These are phyloP conservation scores for Triticum dicoccoides DNA, from an alignment of 176 grass and related monocot genomes.

Conservation along the genomic window DNA sequence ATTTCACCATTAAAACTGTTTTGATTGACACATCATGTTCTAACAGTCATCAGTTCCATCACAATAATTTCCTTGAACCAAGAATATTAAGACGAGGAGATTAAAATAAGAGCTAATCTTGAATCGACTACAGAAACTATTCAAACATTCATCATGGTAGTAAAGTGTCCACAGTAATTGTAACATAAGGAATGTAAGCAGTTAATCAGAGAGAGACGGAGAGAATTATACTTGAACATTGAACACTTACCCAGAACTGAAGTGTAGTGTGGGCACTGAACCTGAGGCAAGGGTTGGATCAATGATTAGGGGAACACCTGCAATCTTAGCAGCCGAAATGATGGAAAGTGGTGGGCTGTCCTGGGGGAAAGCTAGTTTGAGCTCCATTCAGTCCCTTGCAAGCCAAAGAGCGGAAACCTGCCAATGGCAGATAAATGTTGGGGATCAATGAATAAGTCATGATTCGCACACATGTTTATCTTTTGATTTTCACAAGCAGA, in stretches of 20 bases:
- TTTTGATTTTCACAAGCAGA: neutral
- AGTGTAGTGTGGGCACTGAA: conserved; percentile 42
- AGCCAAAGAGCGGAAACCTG: neutral
- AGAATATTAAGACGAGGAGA: neutral
- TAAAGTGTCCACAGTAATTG: neutral
- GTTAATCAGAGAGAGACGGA: neutral
- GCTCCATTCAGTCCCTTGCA: conserved; percentile 40
- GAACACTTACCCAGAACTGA: conserved; percentile 60
- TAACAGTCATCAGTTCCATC: neutral
- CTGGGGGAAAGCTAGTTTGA: conserved; percentile 47
- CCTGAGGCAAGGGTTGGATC: conserved; percentile 61
- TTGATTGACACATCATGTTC: neutral
- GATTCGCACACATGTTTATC: neutral
- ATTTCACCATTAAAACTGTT: neutral
- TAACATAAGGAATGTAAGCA: neutral
- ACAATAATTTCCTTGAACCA: neutral
- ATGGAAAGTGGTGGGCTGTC: conserved; percentile 68
- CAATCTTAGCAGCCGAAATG: conserved; percentile 68
- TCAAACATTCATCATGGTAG: neutral
- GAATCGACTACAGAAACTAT: neutral
- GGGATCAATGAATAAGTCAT: neutral
- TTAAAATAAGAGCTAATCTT: neutral
- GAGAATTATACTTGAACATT: neutral
- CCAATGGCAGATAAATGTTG: neutral
- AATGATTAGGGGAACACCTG: conserved; percentile 46